Conservation (phyloP, 2,329 filamentous ascomycete genomes). For the Fusarium buxicola region DNA sequence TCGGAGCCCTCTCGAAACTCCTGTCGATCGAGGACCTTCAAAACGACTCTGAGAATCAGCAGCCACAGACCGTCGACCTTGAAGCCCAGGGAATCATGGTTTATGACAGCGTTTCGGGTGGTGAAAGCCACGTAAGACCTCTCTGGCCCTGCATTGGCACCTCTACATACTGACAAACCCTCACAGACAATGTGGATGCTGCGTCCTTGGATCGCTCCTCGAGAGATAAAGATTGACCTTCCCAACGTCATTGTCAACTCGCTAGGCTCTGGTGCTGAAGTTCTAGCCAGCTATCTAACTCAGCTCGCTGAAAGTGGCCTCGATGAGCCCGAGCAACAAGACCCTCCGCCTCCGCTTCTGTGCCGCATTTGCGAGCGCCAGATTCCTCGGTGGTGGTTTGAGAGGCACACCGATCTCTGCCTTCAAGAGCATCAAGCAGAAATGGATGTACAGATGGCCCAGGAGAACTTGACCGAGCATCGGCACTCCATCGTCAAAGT, state of each 20-base stretch:
- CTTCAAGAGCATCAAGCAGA: conserved; percentile 96
- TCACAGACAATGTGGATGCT: conserved; percentile 99
- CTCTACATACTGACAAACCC: conserved; percentile 44
- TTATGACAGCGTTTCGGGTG: conserved; percentile 87
- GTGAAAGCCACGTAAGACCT: conserved; percentile 85
- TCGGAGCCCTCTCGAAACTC: conserved; percentile 77
- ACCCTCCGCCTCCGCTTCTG: conserved; percentile 87
- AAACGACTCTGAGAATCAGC: conserved; percentile 53
- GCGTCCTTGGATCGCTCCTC: conserved; percentile 85
- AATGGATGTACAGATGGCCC: conserved; percentile 96
- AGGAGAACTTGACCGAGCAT: conserved; percentile 92
- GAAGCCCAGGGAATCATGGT: conserved; percentile 99
- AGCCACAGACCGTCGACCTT: conserved; percentile 72
- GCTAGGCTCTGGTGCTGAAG: conserved; percentile 91
- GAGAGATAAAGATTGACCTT: conserved; percentile 96
- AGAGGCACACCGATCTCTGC: conserved; percentile 97
- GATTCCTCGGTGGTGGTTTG: conserved; percentile 99
- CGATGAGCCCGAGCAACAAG: conserved; percentile 79
- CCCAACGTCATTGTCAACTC: conserved; percentile 91
- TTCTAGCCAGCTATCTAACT: conserved; percentile 93
- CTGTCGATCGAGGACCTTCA: conserved; percentile 58
- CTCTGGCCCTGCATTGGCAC: neutral
- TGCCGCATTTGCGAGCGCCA: conserved; percentile 98
- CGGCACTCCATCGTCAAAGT: conserved; percentile 95
- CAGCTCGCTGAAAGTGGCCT: conserved; percentile 85